Conservation (phyloP, 177 flowering plant genomes). For the Vitis hybrid region DNA sequence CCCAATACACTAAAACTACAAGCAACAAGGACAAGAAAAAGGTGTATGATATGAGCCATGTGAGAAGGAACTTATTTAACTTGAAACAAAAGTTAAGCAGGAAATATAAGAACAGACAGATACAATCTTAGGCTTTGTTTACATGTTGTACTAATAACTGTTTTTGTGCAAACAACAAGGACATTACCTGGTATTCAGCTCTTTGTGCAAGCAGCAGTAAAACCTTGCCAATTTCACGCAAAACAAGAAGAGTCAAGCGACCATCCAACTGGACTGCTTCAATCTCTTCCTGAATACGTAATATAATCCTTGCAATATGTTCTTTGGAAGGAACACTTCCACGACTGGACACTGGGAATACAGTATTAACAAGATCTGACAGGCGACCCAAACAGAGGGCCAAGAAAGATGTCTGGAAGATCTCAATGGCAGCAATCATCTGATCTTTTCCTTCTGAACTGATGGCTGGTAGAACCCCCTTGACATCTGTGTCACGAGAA, state of each 20-base stretch:
- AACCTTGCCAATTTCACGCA: constrained; percentile 81
- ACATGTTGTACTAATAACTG: neutral
- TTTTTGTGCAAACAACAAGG: neutral
- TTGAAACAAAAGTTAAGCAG: neutral
- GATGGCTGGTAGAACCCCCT: constrained; percentile 89
- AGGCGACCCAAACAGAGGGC: constrained; percentile 72
- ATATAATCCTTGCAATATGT: constrained; percentile 71
- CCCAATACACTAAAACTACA: no score
- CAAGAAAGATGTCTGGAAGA: constrained; percentile 83
- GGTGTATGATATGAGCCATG: no score
- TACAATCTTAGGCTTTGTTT: neutral
- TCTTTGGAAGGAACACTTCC: constrained; percentile 93
- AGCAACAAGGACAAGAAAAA: no score
- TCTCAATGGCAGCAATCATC: constrained; percentile 75
- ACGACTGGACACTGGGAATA: constrained; percentile 78
- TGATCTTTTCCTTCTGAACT: constrained; percentile 72
- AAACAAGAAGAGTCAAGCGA: constrained; percentile 82
- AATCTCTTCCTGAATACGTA: constrained; percentile 86
- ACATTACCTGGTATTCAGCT: constrained; percentile 89
- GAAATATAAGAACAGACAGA: neutral
- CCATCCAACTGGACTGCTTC: constrained; percentile 89
- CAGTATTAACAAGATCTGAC: constrained; percentile 77
- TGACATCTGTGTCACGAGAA: constrained; percentile 85
- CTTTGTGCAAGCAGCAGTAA: constrained; percentile 73
- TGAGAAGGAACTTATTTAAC: no score